Base-by-base conservation (phyloP, 305 asterid genomes). In the Fraxinus floribunda region DNA sequence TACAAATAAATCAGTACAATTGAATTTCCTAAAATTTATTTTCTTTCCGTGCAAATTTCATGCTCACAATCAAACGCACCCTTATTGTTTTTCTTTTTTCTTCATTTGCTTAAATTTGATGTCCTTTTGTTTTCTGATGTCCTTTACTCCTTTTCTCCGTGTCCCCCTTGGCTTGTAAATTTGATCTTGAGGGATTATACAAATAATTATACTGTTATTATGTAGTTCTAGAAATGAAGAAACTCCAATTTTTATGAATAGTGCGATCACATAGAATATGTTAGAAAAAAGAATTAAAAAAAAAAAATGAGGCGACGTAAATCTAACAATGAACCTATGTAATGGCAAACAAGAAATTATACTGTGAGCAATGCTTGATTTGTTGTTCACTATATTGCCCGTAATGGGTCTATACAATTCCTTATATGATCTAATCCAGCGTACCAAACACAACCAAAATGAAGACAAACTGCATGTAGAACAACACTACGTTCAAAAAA, bases 91-190 rank as follows among this genome's bases (percentile, higher is more conserved):
- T 35, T 35, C 1, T 5, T 38, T 38, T 55, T 64, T 34, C n/a
- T 1, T 30, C 2, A 0, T 3, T 71, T 39, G 49, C 34, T 24
- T 1, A 36, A 20, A 49, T 80, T 9, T 64, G 16, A 32, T 24
- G 55, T 79, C 3, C 5, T 62, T 24, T 26, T 38, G 20, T 78
- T 39, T 49, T 7, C 39, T 2, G 29, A 4, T 0, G 0, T 34
- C 36, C 5, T 34, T 34, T 34, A 34, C 5, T 24, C 15, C 20
- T 62, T 5, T 30, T 3, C 6, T 3, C 10, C 38, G 20, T n/a
- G 44, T n/a, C 39, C 55, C 5, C 39, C 30, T 1, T 3, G n/a
- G 46, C 10, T 7, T 83, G 84, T 83, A 83, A 83, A 86, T 77
- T 13, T 77, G 46, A 77, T 52, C 44, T 26, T 10, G 38, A 71